Conservation (phyloP, 768 basidiomycete genomes). For the Agaricus sinodeliciosus region DNA sequence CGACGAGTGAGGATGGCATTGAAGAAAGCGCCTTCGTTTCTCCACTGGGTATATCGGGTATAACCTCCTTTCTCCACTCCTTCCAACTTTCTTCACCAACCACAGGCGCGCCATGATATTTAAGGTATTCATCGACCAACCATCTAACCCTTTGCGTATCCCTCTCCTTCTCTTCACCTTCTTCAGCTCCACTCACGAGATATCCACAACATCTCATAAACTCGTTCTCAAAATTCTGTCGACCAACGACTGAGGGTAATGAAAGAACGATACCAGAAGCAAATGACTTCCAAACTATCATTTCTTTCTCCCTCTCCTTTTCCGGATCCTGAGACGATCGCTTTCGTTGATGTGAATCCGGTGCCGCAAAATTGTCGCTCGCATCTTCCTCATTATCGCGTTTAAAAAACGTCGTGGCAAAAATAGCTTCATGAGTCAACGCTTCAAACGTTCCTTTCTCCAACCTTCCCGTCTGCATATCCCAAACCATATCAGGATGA, state of each 20-base stretch:
- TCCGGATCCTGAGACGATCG: background rate
- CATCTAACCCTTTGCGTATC: conserved; percentile 44
- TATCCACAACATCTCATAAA: conserved; percentile 60
- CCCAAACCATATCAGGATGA: conserved; percentile 62
- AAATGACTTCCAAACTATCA: conserved; percentile 53
- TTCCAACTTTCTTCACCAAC: conserved; percentile 48
- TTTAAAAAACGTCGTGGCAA: conserved; percentile 61
- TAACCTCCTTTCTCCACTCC: conserved; percentile 41
- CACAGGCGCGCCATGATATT: conserved; percentile 46
- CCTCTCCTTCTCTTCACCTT: conserved; percentile 30
- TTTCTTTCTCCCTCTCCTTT: conserved; percentile 13
- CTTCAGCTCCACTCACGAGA: conserved; percentile 51
- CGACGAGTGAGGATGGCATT: too few species aligned
- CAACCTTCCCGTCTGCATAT: conserved; percentile 31
- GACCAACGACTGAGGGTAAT: conserved; percentile 51
- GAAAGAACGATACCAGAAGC: conserved; percentile 55
- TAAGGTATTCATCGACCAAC: conserved; percentile 61
- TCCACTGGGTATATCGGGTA: background rate
- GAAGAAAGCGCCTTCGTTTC: too few species aligned
- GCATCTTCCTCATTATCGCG: background rate
- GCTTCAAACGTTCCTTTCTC: conserved; percentile 73
- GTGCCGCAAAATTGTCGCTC: background rate
- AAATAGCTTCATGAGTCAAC: conserved; percentile 74
- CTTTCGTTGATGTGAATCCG: background rate
- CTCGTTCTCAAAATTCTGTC: conserved; percentile 59